phyloP scores from a whole-genome alignment of 2,329 filamentous ascomycete genomes.

The Pestalotiopsis sp. region DNA sequence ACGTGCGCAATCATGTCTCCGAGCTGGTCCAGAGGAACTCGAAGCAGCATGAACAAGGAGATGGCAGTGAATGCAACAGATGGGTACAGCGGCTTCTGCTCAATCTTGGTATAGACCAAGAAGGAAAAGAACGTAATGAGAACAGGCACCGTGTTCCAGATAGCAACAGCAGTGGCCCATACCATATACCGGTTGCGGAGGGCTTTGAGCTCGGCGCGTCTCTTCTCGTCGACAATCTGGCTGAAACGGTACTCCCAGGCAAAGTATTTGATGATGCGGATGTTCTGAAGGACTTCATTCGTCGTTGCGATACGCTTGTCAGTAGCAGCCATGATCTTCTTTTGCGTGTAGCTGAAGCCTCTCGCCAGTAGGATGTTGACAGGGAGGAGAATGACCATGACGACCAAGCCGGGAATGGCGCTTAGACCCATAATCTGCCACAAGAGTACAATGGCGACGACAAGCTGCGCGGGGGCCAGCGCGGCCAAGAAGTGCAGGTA shows the following conservation, averaged over 20 bases:
- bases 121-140: slow-evolving; percentile 97
- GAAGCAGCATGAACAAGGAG: slow-evolving; percentile 91
- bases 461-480: slow-evolving; percentile 83
- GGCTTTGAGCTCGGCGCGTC: slow-evolving; percentile 74
- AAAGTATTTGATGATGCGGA: slow-evolving; percentile 99
- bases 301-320: slow-evolving; percentile 96
- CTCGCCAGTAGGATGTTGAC: slow-evolving; percentile 88
- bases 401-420: slow-evolving; percentile 87
- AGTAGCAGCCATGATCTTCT: slow-evolving; percentile 88
- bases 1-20: slow-evolving; percentile 99
- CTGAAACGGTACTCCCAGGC: slow-evolving; percentile 96
- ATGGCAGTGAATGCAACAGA: slow-evolving; percentile 95
- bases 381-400: slow-evolving; percentile 88
- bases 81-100: slow-evolving; percentile 85
- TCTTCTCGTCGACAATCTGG: slow-evolving; percentile 85
- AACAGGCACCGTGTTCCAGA: slow-evolving; percentile 95
- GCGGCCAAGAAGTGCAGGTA: slow-evolving; percentile 97
- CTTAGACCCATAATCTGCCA: slow-evolving; percentile 91
- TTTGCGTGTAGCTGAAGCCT: slow-evolving; percentile 84
- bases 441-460: slow-evolving; percentile 78
- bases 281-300: slow-evolving; percentile 96
- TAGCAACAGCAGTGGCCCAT: slow-evolving; percentile 88
- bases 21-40: slow-evolving; percentile 91
- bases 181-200: slow-evolving; percentile 83
- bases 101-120: slow-evolving; percentile 86